Percentiles rank a stretch among this genome's conserved stretches.
Evolutionary conservation across 2,329 filamentous ascomycete genomes (phyloP).

Genomic region (Nannizziopsis arthrosporioides): DNA sequence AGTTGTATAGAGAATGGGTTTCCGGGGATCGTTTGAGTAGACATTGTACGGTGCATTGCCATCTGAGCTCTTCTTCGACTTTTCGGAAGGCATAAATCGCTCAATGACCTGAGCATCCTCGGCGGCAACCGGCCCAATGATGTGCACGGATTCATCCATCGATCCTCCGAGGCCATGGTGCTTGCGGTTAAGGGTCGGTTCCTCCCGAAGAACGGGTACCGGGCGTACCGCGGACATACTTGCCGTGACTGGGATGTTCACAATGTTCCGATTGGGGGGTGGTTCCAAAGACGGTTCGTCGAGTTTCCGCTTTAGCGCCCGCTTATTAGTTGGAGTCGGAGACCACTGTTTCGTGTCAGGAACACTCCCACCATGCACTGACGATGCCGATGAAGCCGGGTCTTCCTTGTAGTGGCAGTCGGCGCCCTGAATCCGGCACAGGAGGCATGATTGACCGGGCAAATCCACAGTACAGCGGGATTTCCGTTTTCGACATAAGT

Average conservation of each 20-base stretch:
- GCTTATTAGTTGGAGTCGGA: constrained; percentile 7
- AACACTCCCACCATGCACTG: constrained; percentile 15
- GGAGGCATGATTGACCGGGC: constrained; percentile 42
- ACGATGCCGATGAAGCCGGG: constrained; percentile 18
- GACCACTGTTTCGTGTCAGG: constrained; percentile 10
- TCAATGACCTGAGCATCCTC: constrained; percentile 51
- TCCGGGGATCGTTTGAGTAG: constrained; percentile 38
- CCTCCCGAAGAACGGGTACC: background rate
- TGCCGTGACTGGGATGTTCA: constrained; percentile 4
- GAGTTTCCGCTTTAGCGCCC: constrained; percentile 10
- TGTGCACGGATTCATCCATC: constrained; percentile 39
- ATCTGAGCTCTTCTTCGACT: constrained; percentile 29
- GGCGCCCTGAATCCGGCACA: constrained; percentile 48
- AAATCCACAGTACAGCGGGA: constrained; percentile 50
- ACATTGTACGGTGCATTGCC: constrained; percentile 40
- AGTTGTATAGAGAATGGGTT: constrained; percentile 38
- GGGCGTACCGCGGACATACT: background rate
- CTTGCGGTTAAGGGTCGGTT: background rate
- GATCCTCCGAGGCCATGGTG: constrained; percentile 14
- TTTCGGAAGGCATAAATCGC: constrained; percentile 43
- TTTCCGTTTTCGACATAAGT: constrained; percentile 49
- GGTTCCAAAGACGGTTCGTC: constrained; percentile 6
- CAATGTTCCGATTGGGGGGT: constrained; percentile 3
- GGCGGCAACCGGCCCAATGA: constrained; percentile 49
- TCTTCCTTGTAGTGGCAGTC: constrained; percentile 46